Evolutionary conservation across 345 rosid species (phyloP).

Genomic region (Gossypium thurberi): DNA sequence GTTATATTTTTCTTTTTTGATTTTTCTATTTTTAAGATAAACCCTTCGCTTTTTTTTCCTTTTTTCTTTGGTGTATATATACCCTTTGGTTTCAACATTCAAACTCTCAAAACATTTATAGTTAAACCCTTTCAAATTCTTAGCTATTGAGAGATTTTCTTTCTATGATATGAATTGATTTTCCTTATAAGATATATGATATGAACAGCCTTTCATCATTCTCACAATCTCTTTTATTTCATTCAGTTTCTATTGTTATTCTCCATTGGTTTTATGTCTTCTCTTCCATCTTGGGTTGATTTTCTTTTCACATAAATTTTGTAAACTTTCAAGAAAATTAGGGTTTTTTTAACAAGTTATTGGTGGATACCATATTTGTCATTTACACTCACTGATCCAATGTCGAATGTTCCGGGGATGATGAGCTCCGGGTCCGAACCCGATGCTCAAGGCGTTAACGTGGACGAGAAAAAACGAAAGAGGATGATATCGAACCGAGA

Average conservation of each 20-base stretch:
- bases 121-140: neutral
- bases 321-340: neutral
- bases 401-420: neutral
- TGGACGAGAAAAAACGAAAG: constrained; percentile 15
- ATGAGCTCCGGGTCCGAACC: neutral
- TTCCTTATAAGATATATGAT: neutral
- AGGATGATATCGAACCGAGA: constrained; percentile 15
- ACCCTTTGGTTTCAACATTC: neutral
- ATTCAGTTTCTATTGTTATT: constrained; percentile 13
- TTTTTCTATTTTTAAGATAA: neutral
- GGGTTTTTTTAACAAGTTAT: neutral
- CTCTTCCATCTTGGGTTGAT: neutral
- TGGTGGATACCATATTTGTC: neutral
- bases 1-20: neutral
- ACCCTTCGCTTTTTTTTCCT: neutral
- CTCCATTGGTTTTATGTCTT: constrained; percentile 18
- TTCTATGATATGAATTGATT: neutral
- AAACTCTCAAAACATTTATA: neutral
- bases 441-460: neutral
- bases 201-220: constrained; percentile 12
- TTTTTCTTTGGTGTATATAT: neutral
- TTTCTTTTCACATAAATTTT: neutral
- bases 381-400: no score
- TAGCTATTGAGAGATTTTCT: neutral
- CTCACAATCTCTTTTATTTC: constrained; percentile 6